These are phyloP conservation scores for Aureobasidium pullulans DNA, from an alignment of 2,329 filamentous ascomycete genomes.

Conservation along the genomic window DNA sequence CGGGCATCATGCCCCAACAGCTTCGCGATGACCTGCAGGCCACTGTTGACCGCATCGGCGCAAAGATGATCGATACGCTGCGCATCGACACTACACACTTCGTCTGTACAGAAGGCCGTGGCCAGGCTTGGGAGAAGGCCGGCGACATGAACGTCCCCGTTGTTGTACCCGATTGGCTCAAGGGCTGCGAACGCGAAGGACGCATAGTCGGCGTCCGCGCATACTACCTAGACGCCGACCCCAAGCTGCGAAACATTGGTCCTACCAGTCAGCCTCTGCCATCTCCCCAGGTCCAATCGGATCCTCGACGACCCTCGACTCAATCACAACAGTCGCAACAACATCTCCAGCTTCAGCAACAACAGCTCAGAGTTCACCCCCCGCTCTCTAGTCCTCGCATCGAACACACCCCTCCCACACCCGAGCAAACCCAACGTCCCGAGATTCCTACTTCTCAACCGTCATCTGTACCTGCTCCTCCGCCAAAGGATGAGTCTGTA, in stretches of 20 bases:
- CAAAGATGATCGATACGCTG: conserved; percentile 81
- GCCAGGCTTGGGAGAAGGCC: conserved; percentile 89
- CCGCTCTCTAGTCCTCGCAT: conserved; percentile 37
- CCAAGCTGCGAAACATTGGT: conserved; percentile 50
- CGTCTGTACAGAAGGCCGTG: conserved; percentile 87
- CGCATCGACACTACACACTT: conserved; percentile 98
- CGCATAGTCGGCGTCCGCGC: conserved; percentile 89
- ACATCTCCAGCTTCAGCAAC: conserved; percentile 18
- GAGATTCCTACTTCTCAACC: conserved; percentile 12
- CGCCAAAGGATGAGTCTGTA: conserved; percentile 20
- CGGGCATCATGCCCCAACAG: conserved; percentile 70
- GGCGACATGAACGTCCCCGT: conserved; percentile 97
- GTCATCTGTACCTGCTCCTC: conserved; percentile 21
- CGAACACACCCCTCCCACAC: conserved; percentile 44
- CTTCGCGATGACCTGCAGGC: conserved; percentile 64
- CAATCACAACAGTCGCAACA: conserved; percentile 15
- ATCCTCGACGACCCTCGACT: not conserved
- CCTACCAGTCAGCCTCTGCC: conserved; percentile 23
- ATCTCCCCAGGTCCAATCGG: conserved; percentile 8
- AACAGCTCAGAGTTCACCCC: conserved; percentile 23
- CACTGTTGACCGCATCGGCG: conserved; percentile 82
- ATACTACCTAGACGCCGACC: conserved; percentile 88
- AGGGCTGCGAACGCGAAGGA: conserved; percentile 89
- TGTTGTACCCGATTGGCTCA: conserved; percentile 92
- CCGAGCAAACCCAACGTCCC: conserved; percentile 29